A percentile compares a stretch with the other conserved stretches of the same genome.
Conservation (phyloP, 192 early-diverging fungal species). For the Backusella tarrabulga region DNA sequence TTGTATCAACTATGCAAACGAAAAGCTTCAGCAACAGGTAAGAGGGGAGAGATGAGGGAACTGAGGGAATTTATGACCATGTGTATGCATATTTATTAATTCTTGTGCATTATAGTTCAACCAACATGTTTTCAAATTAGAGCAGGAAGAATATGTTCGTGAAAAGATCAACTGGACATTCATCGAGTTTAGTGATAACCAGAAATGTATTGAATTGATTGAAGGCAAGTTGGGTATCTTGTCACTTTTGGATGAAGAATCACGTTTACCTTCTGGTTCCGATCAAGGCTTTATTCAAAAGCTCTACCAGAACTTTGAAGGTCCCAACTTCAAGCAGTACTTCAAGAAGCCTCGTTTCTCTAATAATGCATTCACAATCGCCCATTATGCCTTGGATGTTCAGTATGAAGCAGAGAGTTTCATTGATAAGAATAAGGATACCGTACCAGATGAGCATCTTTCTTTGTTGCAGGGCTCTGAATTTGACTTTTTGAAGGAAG, state of each 20-base stretch:
- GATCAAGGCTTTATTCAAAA: constrained; percentile 88
- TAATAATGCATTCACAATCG: constrained; percentile 84
- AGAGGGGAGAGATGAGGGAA: background rate
- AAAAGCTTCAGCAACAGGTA: constrained; percentile 93
- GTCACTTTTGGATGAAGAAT: constrained; percentile 91
- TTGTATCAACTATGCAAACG: constrained; percentile 97
- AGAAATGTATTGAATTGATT: constrained; percentile 98
- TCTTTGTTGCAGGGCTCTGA: constrained; percentile 72
- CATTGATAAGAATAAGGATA: constrained; percentile 99
- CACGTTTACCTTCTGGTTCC: constrained; percentile 79
- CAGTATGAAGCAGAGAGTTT: constrained; percentile 93
- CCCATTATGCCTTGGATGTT: constrained; percentile 95
- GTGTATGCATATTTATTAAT: background rate
- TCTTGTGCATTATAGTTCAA: constrained; percentile 72
- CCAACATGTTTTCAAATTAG: constrained; percentile 97
- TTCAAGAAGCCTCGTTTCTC: constrained; percentile 94
- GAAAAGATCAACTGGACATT: constrained; percentile 98
- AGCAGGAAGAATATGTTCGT: constrained; percentile 97
- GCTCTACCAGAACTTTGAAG: constrained; percentile 82
- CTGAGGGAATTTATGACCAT: background rate
- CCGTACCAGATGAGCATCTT: constrained; percentile 90
- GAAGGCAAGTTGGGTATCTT: constrained; percentile 94
- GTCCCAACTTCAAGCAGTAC: constrained; percentile 62
- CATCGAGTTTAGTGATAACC: constrained; percentile 99
- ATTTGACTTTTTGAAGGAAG: constrained; percentile 81